These are phyloP conservation scores for Calendula officinalis DNA, from an alignment of 129 eudicot genomes.

Conservation along the genomic window DNA sequence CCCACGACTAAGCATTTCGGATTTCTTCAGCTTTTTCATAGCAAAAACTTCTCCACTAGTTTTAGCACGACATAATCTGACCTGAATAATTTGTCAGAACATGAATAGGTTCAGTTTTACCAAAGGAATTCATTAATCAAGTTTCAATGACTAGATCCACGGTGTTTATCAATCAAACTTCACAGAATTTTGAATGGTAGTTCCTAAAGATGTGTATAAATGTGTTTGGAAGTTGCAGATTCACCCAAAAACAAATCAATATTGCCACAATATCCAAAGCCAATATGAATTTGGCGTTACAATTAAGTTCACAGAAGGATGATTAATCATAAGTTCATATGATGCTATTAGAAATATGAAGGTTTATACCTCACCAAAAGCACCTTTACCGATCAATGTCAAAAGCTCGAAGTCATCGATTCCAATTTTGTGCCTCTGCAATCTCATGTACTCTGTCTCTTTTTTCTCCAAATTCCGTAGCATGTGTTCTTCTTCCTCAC, in stretches of 20 bases:
- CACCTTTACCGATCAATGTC: slow-evolving; percentile 90
- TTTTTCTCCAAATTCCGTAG: slow-evolving; percentile 80
- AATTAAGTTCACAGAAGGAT: not conserved
- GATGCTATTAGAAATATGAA: too few species aligned
- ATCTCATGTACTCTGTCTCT: slow-evolving; percentile 85
- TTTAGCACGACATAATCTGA: slow-evolving; percentile 84
- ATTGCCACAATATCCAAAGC: not conserved
- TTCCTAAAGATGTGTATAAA: not conserved
- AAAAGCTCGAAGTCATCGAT: slow-evolving; percentile 88
- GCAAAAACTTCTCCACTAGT: slow-evolving; percentile 77
- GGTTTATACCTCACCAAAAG: slow-evolving; percentile 79
- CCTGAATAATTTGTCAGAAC: slow-evolving; percentile 47
- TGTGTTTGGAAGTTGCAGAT: slow-evolving; percentile 5
- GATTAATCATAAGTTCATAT: too few species aligned
- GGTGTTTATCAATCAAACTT: slow-evolving; percentile 16
- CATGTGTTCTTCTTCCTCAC: slow-evolving; percentile 80
- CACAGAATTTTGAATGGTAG: not conserved
- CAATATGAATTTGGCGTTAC: not conserved
- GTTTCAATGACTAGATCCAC: slow-evolving; percentile 16
- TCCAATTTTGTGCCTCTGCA: slow-evolving; percentile 94
- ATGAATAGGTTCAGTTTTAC: slow-evolving; percentile 12
- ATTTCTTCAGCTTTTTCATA: slow-evolving; percentile 82
- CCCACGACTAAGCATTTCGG: slow-evolving; percentile 96
- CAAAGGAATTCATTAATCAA: not conserved
- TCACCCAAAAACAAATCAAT: slow-evolving; percentile 20